Base-by-base conservation (phyloP, 257 asterid species). In the Penstemon barbatus region DNA sequence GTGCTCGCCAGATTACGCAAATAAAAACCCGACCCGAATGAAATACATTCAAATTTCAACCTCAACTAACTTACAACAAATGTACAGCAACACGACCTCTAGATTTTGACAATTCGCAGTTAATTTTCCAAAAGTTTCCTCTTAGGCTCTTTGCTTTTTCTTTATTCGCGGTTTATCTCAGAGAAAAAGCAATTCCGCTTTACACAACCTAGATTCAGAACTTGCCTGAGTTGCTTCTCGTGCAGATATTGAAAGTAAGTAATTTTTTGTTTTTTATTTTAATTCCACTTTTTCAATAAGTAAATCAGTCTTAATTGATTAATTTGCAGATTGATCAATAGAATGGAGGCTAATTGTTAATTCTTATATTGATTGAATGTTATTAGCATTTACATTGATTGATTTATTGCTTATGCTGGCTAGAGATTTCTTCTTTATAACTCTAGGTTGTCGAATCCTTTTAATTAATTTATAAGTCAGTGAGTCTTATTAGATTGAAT, bases 181-280 rank as follows among this genome's bases (percentile, higher is more conserved):
- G 72, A 74, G 79, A 78, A 59, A 81, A 64, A 69, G 59, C 73
- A 9, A 71, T 73, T 72, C 65, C 40, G 40, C 59, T 77, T n/a
- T n/a, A 52, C 37, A 25, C 25, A 60, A 19, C 68, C 62, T 56
- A 71, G 79, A 81, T 77, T 78, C 61, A 48, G 36, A 73, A 49
- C 37, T 60, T 64, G 63, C 66, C 57, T 65, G 74, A 48, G 10
- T 65, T 50, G 36, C 45, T 53, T 50, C 39, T 50, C 60, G 33
- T 49, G 70, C 74, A 8, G 52, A 61, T 63, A 25, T 57, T 38
- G 37, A 7, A 58, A 79, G 80, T 82, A 51, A 48, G 54, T 54
- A 25, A 25, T 25, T 25, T 2, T 25, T 25, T 1, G 33, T 25
- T 25, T 25, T 25, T 39, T 43, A 4, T 46, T 9, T 61, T 8